These are phyloP conservation scores for Suillus brevipes DNA, from an alignment of 768 basidiomycete species.

Conservation along the genomic window DNA sequence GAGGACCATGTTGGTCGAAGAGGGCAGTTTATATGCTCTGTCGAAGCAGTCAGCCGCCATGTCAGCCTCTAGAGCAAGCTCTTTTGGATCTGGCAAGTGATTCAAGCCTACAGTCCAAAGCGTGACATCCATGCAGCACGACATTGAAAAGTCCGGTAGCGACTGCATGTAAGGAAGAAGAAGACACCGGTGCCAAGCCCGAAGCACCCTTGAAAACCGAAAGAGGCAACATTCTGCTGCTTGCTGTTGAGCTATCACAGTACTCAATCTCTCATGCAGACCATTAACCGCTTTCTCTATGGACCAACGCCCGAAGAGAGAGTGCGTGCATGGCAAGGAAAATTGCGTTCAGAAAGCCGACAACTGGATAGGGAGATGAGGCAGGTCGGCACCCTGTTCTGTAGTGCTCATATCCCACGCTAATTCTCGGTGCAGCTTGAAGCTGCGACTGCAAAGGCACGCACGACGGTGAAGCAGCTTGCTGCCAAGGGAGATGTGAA, in stretches of 20 bases:
- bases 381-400: conserved; percentile 62
- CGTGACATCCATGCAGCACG: background rate
- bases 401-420: conserved; percentile 15
- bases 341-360: conserved; percentile 79
- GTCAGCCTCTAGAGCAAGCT: conserved; percentile 11
- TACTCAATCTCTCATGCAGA: conserved; percentile 55
- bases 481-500: conserved; percentile 91
- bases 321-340: conserved; percentile 88
- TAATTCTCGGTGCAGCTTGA: conserved; percentile 61
- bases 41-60: conserved; percentile 5
- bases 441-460: conserved; percentile 75
- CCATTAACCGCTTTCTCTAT: conserved; percentile 91
- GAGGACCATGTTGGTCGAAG: background rate
- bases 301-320: conserved; percentile 96
- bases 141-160: background rate
- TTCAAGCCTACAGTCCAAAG: background rate
- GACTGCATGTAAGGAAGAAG: background rate
- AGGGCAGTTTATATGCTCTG: background rate
- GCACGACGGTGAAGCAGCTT: conserved; percentile 79
- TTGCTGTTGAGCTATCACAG: background rate
- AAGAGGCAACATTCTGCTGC: conserved; percentile 3
- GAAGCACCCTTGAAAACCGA: background rate
- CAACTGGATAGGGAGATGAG: conserved; percentile 91
- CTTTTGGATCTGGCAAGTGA: background rate
- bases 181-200: background rate